Evolutionary conservation across 179 eudicot species (phyloP), one percentile per base, ranked within the genome.

Genomic region (Silene noctiflora): DNA sequence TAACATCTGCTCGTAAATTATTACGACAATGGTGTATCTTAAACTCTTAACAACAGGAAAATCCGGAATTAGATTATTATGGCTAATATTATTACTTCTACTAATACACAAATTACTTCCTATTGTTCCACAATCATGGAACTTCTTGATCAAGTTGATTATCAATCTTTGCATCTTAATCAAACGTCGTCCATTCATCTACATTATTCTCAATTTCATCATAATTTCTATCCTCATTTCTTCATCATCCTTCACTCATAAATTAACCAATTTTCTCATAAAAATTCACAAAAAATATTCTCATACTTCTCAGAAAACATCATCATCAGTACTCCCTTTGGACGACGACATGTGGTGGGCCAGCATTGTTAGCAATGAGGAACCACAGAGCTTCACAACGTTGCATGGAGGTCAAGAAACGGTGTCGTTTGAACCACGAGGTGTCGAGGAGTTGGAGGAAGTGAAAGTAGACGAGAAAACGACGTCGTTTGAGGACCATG

Each of bases 261-360:
- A 71, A 27, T 25, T 71, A 21, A 53, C 29, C 44, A 71, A 55
- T 60, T 35, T 69, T 11, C 39, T 69, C 42, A 11, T 33, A 7
- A 59, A 59, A n/a, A n/a, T 59, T 14, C 67, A 24, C 46, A 69
- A 25, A 77, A 77, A 58, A 53, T 27, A 59, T 16, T 24, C 77
- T 44, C 68, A 76, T n/a, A n/a, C 63, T 25, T 55, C 64, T 0
- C 74, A 53, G 4, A 55, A 67, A 55, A n/a, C 27, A 19, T 21
- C 46, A 19, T 21, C 46, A 29, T 5, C 3, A 5, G 8, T 6
- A 1, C 2, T 39, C 17, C 25, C 21, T 46, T 27, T 27, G 2
- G 78, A 76, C 14, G 72, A 76, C 58, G 78, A 76, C 21, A 31
- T 56, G 33, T 76, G 78, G 78, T 76, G 78, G 78, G 39, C 55